A percentile compares a stretch with the other conserved stretches of the same genome.
Evolutionary conservation across 257 asterid genomes (phyloP).

Genomic region (Pogostemon cablin): DNA sequence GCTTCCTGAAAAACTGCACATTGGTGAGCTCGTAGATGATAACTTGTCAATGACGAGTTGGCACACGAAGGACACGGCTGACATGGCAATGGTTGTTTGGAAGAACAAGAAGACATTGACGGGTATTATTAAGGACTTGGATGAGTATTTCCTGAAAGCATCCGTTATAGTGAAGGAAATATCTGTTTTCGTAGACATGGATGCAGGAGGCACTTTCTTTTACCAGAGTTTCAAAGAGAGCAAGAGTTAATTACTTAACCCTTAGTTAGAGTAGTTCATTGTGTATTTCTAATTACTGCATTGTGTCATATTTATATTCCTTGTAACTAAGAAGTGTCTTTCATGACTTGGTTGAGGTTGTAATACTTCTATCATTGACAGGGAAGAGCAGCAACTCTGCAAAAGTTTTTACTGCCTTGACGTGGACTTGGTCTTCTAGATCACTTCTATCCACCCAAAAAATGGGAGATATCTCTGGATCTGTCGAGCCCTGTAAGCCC

Average conservation of each 20-base stretch:
- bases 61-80: constrained; percentile 55
- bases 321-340: neutral
- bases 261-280: constrained; percentile 14
- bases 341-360: neutral
- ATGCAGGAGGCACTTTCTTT: constrained; percentile 51
- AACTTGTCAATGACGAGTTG: constrained; percentile 55
- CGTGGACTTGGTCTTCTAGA: constrained; percentile 77
- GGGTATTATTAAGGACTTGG: constrained; percentile 63
- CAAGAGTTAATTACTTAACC: constrained; percentile 54
- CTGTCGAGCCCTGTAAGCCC: constrained; percentile 74
- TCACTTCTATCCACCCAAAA: constrained; percentile 56
- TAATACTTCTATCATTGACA: constrained; percentile 32
- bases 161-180: constrained; percentile 68
- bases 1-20: constrained; percentile 36
- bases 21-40: constrained; percentile 50
- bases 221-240: constrained; percentile 51
- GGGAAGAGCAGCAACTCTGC: constrained; percentile 75
- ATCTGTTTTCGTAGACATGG: constrained; percentile 67
- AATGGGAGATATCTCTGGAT: constrained; percentile 38
- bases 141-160: constrained; percentile 76
- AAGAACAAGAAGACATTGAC: constrained; percentile 57
- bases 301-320: neutral
- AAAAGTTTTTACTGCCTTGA: constrained; percentile 68
- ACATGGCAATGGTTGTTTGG: constrained; percentile 72
- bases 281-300: neutral